Conservation (phyloP, 768 basidiomycete genomes). For the Hericium erinaceus region DNA sequence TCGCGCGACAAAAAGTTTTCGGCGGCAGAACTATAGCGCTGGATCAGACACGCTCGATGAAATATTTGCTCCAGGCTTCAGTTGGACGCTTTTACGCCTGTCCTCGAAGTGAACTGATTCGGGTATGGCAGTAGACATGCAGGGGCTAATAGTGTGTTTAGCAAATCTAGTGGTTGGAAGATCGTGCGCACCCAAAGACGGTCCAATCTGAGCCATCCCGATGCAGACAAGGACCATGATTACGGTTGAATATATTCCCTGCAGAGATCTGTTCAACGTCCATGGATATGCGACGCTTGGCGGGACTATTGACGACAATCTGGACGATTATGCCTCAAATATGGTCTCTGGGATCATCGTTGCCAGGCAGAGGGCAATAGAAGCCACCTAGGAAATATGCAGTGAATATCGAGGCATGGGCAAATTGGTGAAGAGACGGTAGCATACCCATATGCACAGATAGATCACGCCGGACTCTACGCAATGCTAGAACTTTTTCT, state of each 20-base stretch:
- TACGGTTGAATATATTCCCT: neutral
- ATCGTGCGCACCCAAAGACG: neutral
- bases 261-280: neutral
- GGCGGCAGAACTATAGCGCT: too few relatives aligned
- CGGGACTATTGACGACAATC: neutral
- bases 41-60: too few relatives aligned
- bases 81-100: too few relatives aligned
- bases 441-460: neutral
- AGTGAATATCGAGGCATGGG: neutral
- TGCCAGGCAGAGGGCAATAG: neutral
- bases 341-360: neutral
- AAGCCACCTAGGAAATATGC: neutral
- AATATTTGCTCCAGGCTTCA: too few relatives aligned
- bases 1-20: too few relatives aligned
- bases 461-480: neutral
- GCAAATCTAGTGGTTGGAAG: neutral
- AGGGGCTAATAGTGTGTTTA: neutral
- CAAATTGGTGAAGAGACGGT: neutral
- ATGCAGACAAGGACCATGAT: neutral
- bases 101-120: too few relatives aligned
- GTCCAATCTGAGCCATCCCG: neutral
- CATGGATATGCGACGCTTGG: too few relatives aligned
- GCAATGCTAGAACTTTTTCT: neutral
- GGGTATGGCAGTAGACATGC: too few relatives aligned
- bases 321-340: neutral